phyloP scores from a whole-genome alignment of 2,329 filamentous ascomycete species.

The Hypomyces perniciosus region DNA sequence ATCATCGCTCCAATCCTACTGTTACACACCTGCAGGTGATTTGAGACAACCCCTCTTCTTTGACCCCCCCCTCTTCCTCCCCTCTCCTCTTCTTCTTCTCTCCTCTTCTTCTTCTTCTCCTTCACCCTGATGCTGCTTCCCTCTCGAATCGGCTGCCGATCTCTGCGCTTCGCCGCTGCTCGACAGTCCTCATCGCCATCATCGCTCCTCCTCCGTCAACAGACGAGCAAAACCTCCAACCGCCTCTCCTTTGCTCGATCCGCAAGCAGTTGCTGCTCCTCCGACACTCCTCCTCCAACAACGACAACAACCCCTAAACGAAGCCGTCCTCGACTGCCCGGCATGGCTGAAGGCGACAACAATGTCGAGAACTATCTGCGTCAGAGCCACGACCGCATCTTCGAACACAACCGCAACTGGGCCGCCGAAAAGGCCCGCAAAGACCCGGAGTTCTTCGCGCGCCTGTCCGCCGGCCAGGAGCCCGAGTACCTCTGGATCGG shows the following conservation, averaged over 20 bases:
- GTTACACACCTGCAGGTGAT: too few species aligned
- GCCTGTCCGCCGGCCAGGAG: slow-evolving; percentile 57
- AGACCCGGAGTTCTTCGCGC: slow-evolving; percentile 60
- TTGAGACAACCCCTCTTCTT: too few species aligned
- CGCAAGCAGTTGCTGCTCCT: slow-evolving; percentile 2
- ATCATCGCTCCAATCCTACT: too few species aligned
- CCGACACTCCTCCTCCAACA: neutral
- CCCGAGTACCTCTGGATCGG: slow-evolving; percentile 83
- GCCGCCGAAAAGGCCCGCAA: slow-evolving; percentile 49
- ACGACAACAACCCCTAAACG: neutral
- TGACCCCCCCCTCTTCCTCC: neutral
- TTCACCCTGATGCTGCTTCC: slow-evolving; percentile 5
- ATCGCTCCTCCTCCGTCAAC: neutral
- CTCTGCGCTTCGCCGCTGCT: slow-evolving; percentile 6
- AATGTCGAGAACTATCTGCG: slow-evolving; percentile 51
- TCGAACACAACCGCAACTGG: slow-evolving; percentile 64
- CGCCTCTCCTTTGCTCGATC: neutral
- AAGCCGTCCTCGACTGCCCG: slow-evolving; percentile 6
- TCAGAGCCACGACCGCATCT: slow-evolving; percentile 60
- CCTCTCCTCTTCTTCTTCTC: neutral
- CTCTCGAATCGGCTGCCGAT: slow-evolving; percentile 7
- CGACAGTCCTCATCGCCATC: neutral
- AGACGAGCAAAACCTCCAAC: neutral
- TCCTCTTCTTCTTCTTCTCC: neutral
- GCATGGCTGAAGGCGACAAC: slow-evolving; percentile 11